Conservation (phyloP, 352 stramenopile species). For the Thalassiosira pacifica region DNA sequence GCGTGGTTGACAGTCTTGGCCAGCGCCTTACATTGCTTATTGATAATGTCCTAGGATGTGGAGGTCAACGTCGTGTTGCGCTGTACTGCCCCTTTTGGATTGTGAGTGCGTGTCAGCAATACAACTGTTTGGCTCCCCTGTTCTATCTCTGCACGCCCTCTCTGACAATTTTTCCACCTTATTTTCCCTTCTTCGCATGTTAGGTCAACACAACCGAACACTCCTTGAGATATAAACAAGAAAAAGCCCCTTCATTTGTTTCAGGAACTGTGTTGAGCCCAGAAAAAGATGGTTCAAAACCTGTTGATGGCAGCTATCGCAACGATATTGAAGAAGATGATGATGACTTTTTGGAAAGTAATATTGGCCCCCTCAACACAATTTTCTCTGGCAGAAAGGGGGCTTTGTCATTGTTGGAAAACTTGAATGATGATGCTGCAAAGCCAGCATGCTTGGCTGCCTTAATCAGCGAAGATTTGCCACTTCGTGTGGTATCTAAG, state of each 20-base stretch:
- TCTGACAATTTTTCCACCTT: neutral
- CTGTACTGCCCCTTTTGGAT: conserved; percentile 91
- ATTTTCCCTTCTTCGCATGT: neutral
- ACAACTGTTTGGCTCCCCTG: too few species aligned
- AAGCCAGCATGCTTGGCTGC: conserved; percentile 64
- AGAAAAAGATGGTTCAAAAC: conserved; percentile 82
- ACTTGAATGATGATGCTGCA: conserved; percentile 18
- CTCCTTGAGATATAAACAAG: conserved; percentile 87
- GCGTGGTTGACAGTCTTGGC: conserved; percentile 88
- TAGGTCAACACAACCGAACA: conserved; percentile 90
- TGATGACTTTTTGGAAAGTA: conserved; percentile 17
- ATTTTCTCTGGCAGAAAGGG: conserved; percentile 85
- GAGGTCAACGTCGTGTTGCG: conserved; percentile 86
- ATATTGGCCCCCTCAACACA: conserved; percentile 59
- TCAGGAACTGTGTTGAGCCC: conserved; percentile 79
- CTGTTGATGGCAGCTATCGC: conserved; percentile 81
- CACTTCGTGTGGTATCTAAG: conserved; percentile 77
- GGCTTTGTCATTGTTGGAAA: conserved; percentile 66
- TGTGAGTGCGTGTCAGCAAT: conserved; percentile 33
- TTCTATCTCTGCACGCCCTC: neutral
- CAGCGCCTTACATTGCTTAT: conserved; percentile 87
- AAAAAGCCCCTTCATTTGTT: conserved; percentile 81
- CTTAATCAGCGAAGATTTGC: conserved; percentile 86
- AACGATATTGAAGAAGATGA: conserved; percentile 63
- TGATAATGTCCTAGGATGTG: conserved; percentile 89